Conservation (phyloP, 1,139 yeast genomes). For the Suhomyces yuchorum region DNA sequence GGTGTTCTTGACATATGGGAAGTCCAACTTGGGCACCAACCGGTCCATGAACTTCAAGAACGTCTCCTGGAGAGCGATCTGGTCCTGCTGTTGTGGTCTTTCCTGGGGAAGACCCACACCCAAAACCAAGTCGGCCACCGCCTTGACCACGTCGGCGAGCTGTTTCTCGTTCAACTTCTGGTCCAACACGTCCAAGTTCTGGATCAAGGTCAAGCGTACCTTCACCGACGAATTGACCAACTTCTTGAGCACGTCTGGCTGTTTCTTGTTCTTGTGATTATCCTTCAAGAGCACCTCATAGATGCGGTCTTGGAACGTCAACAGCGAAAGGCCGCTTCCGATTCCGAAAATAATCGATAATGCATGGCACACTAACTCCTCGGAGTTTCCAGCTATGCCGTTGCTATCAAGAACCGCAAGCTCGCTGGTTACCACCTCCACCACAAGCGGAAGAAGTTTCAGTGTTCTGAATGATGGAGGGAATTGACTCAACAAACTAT, state of each 20-base stretch:
- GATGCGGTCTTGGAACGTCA: conserved; percentile 76
- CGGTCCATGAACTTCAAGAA: conserved; percentile 50
- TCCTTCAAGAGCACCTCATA: conserved; percentile 38
- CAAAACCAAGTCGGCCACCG: conserved; percentile 31
- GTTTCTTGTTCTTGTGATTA: conserved; percentile 34
- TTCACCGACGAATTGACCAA: conserved; percentile 38
- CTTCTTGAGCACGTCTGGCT: conserved; percentile 43
- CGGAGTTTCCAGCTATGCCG: conserved; percentile 21
- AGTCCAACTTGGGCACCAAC: conserved; percentile 57
- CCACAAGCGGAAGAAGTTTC: conserved; percentile 73
- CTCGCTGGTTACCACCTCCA: conserved; percentile 46
- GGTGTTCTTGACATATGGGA: conserved; percentile 71
- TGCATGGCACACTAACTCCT: conserved; percentile 51
- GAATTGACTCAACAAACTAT: conserved; percentile 59
- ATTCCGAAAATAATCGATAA: conserved; percentile 63
- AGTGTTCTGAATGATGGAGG: conserved; percentile 70
- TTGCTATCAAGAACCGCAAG: conserved; percentile 25
- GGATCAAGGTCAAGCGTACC: conserved; percentile 49
- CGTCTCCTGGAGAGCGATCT: conserved; percentile 56
- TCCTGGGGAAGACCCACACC: conserved; percentile 29
- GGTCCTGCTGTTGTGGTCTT: conserved; percentile 31
- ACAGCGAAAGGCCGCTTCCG: conserved; percentile 67
- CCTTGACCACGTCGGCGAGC: conserved; percentile 39
- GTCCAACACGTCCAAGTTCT: conserved; percentile 54
- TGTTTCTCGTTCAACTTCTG: conserved; percentile 54